Evolutionary conservation across 139 green algal genomes (phyloP).

Genomic region (Prasinococcaceae sp.): DNA sequence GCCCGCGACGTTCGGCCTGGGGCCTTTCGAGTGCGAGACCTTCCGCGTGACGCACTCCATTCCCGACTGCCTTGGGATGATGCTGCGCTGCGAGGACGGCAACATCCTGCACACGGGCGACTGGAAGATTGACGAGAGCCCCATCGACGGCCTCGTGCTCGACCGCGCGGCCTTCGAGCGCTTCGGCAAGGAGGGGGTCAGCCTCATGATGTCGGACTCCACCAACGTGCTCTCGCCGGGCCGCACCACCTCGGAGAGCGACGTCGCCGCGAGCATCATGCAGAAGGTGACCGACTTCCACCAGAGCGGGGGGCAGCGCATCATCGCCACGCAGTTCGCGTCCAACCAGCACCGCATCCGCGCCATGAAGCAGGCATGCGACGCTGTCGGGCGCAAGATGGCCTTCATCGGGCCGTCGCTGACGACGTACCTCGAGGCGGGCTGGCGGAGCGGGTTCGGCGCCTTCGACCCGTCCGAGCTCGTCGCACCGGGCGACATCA

Average conservation of each 20-base stretch:
- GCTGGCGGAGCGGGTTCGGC: constrained; percentile 44
- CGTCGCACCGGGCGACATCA: constrained; percentile 48
- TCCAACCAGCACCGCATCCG: constrained; percentile 82
- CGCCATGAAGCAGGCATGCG: constrained; percentile 79
- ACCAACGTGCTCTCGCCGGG: constrained; percentile 92
- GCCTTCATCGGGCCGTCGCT: constrained; percentile 84
- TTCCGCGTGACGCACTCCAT: constrained; percentile 95
- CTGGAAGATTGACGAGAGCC: constrained; percentile 83
- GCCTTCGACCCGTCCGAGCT: constrained; percentile 63
- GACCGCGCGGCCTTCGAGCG: constrained; percentile 71
- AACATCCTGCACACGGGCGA: constrained; percentile 85
- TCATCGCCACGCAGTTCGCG: constrained; percentile 84
- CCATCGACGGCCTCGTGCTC: constrained; percentile 77
- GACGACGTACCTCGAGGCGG: constrained; percentile 86
- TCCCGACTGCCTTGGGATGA: constrained; percentile 87
- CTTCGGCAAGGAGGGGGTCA: constrained; percentile 32
- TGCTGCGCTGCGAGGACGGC: constrained; percentile 71
- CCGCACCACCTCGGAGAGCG: constrained; percentile 60
- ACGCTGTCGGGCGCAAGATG: constrained; percentile 57
- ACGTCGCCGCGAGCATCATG: constrained; percentile 58
- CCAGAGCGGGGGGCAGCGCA: constrained; percentile 54
- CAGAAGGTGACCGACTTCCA: constrained; percentile 47
- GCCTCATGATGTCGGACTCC: constrained; percentile 86
- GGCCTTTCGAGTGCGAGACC: constrained; percentile 44
- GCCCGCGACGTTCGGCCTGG: constrained; percentile 20